Evolutionary conservation across 495 filamentous ascomycete genomes (phyloP).

Genomic region (Penicillium cataractarum): DNA sequence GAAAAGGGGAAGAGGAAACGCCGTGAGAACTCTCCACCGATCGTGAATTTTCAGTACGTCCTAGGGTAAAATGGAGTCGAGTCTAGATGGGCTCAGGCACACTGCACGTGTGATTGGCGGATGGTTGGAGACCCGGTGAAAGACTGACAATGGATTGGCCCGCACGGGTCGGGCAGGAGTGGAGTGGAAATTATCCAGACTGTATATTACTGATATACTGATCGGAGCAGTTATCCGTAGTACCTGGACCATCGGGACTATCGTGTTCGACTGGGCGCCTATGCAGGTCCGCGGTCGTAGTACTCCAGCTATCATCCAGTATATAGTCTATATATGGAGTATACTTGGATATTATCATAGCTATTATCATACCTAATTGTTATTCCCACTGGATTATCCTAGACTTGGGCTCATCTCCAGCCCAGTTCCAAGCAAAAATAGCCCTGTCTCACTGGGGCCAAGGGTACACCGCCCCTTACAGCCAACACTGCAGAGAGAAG

Average conservation of each 20-base stretch:
- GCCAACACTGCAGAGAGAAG: background rate
- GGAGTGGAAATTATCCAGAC: conserved; percentile 14
- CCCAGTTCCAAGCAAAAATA: conserved; percentile 3
- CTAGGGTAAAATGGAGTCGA: conserved; percentile 1
- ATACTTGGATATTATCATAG: background rate
- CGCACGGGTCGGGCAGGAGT: conserved; percentile 33
- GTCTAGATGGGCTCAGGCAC: conserved; percentile 31
- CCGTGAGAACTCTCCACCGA: conserved; percentile 32
- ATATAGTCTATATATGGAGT: background rate
- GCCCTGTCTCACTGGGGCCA: conserved; percentile 14
- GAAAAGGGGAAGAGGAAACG: conserved; percentile 27
- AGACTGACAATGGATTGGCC: conserved; percentile 27
- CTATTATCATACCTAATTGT: too few relatives aligned
- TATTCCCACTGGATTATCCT: too few relatives aligned
- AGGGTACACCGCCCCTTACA: conserved; percentile 17
- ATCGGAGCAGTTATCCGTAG: background rate
- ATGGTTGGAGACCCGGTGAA: background rate
- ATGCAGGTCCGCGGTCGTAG: too few relatives aligned
- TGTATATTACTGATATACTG: background rate
- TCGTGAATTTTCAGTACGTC: conserved; percentile 19
- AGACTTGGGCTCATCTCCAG: too few relatives aligned
- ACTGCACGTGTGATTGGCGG: conserved; percentile 13
- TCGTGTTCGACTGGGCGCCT: background rate
- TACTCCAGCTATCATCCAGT: too few relatives aligned
- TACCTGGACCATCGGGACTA: background rate